Base-by-base conservation (phyloP, 139 green algal genomes). In the Asterochloris sp. region DNA sequence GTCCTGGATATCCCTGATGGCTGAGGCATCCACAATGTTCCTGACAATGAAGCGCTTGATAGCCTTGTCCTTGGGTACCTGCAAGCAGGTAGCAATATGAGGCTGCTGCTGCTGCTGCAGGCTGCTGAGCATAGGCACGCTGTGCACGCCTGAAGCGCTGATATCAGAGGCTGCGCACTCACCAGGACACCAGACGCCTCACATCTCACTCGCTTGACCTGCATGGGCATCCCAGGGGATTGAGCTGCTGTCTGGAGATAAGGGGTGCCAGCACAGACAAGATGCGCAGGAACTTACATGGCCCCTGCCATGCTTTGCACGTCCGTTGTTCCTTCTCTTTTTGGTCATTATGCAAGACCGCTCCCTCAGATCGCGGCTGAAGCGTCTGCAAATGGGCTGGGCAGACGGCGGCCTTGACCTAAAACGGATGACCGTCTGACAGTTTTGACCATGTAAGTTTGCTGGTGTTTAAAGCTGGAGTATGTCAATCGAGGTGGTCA, bases 1-100 rank as follows among this genome's bases (percentile, higher is more conserved):
- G 82, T 99, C 97, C 92, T 99, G 96, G 78, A 99, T 95, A 91
- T 99, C 97, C 81, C 97, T 95, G 83, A 99, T 96, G 76, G 97
- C 97, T 23, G 95, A 98, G 60, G 96, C 95, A 82, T 99, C 97
- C 82, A 99, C 97, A 23, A 85, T 85, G 84, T 94, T 94, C 16
- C 96, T 83, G 79, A 99, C 97, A 38, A 99, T 96, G 90, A 98
- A 99, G 73, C 97, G 91, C 96, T 99, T 99, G 90, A 99, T 97
- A 64, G 97, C 97, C 91, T 99, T 99, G 89, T 99, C 97, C 92
- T 98, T 99, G 75, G 96, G 92, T 79, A 98, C 95, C 88, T 98
- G 90, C 68, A 95, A 54, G 38, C 38, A 54, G 38, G 38, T 6
- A 54, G 4, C 38, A 54, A 54, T 54, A 2, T 54, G 38, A 10